Evolutionary conservation across 768 basidiomycete species (phyloP).

Genomic region (Amanita thiersii): DNA sequence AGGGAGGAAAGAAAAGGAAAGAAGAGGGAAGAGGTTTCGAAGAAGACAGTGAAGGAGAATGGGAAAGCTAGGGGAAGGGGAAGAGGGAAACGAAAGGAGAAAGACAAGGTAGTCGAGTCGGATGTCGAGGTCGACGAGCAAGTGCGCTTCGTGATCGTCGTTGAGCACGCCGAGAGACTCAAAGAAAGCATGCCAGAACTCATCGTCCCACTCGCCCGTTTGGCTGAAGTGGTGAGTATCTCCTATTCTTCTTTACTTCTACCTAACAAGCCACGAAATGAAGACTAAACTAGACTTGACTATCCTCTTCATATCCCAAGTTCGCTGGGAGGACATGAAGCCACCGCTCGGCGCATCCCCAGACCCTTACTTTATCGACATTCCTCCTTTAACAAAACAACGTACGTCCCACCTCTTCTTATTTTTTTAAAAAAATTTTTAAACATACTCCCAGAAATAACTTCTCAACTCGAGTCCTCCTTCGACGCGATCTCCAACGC

Average conservation of each 20-base stretch:
- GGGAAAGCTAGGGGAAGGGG: slow-evolving; percentile 23
- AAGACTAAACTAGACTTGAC: slow-evolving; percentile 56
- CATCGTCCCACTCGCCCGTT: slow-evolving; percentile 60
- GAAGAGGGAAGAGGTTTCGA: background rate
- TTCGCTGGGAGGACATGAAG: slow-evolving; percentile 66
- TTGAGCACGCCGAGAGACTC: slow-evolving; percentile 64
- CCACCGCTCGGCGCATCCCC: slow-evolving; percentile 62
- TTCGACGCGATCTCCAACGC: slow-evolving; percentile 14
- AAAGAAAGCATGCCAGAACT: slow-evolving; percentile 56
- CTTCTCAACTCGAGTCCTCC: slow-evolving; percentile 28
- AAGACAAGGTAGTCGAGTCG: slow-evolving; percentile 9
- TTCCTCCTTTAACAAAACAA: slow-evolving; percentile 46
- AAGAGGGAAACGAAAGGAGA: slow-evolving; percentile 18
- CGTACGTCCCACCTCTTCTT: slow-evolving; percentile 26
- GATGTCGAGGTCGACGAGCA: slow-evolving; percentile 11
- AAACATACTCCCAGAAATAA: slow-evolving; percentile 17
- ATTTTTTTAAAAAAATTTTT: background rate
- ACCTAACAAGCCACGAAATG: background rate
- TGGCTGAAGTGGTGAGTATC: slow-evolving; percentile 58
- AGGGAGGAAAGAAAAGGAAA: slow-evolving; percentile 6
- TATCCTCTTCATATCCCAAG: slow-evolving; percentile 55
- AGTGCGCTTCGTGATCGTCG: slow-evolving; percentile 46
- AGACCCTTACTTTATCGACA: slow-evolving; percentile 63
- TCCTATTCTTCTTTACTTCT: background rate
- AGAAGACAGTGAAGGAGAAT: slow-evolving; percentile 10